phyloP scores from a whole-genome alignment of 495 filamentous ascomycete species.

The Aspergillus panamensis region DNA sequence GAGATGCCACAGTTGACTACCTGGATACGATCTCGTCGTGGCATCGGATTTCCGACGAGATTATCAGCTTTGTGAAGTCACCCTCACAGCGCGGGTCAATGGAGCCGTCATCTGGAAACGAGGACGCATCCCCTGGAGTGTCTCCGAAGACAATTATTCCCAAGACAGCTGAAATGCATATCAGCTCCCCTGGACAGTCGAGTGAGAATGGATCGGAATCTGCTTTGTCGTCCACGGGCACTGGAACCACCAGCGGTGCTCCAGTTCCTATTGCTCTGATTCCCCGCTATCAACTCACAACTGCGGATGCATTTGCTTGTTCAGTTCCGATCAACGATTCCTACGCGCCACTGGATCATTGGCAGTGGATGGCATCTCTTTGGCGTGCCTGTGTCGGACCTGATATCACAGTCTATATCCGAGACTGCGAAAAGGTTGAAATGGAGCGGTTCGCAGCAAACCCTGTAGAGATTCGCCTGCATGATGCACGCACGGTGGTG shows the following conservation, averaged over 20 bases:
- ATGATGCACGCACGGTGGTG: constrained; percentile 54
- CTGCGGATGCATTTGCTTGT: constrained; percentile 68
- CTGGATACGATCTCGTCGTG: constrained; percentile 66
- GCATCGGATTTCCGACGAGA: constrained; percentile 66
- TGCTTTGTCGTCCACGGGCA: constrained; percentile 24
- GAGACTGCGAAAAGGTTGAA: constrained; percentile 45
- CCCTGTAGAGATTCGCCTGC: constrained; percentile 50
- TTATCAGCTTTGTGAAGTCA: constrained; percentile 58
- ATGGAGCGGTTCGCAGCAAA: constrained; percentile 38
- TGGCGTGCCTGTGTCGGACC: constrained; percentile 86
- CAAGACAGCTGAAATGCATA: constrained; percentile 31
- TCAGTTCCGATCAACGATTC: constrained; percentile 69
- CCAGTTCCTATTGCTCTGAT: constrained; percentile 66
- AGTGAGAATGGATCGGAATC: constrained; percentile 31
- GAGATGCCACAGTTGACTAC: constrained; percentile 57
- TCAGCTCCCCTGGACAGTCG: constrained; percentile 29
- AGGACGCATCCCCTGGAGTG: constrained; percentile 23
- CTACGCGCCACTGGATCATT: constrained; percentile 83
- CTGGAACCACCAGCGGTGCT: constrained; percentile 3
- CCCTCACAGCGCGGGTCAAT: constrained; percentile 10
- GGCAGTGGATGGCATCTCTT: constrained; percentile 96
- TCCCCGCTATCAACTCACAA: constrained; percentile 71
- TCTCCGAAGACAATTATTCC: constrained; percentile 38
- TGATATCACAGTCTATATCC: constrained; percentile 73
- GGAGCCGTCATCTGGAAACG: constrained; percentile 20